Evolutionary conservation across 1,139 yeast genomes (phyloP), one percentile per base, ranked within the genome.

Genomic region (Spencermartinsiella ligniputridi): DNA sequence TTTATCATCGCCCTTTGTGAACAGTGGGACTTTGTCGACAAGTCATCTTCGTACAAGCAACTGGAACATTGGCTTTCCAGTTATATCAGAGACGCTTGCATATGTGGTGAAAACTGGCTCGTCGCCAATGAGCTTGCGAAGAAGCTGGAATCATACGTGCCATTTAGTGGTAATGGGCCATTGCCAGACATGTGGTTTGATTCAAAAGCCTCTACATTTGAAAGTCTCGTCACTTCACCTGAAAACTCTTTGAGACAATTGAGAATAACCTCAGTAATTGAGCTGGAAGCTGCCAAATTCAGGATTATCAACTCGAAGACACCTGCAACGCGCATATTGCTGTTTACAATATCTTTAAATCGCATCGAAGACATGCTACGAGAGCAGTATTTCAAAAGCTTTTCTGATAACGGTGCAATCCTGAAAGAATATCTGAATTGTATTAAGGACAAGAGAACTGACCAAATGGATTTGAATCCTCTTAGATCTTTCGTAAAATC

Each of bases 1-100:
- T 79, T 88, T 47, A 60, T 79, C 1, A 74, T 84, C 35, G 79
- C 84, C 0, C 58, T 88, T 3, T 63, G 79, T 40, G 97, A 90
- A 53, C 97, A 90, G 61, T 77, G 83, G 64, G 71, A 75, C 45
- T 85, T 74, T 58, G 74, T 78, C n/a, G 68, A 69, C 2, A 60
- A 68, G 19, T 52, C 56, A 1, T 46, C 30, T 16, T 34, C 56
- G 1, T 55, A 60, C 35, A 52, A 56, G 4, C 56, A 57, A 3
- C 57, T 66, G 13, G 53, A 67, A 2, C 56, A 61, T 30, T 86
- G 95, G 94, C 49, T 87, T 29, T 18, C 44, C 45, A 3, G 69
- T 64, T 58, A 52, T 69, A 46, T 56, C 30, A 19, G 69, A 61
- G 52, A 64, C 68, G 54, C 64, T 50, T 44, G 55, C 35, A 22